These are phyloP conservation scores for Lepidium campestre DNA, from an alignment of 441 rosid species.

Conservation along the genomic window DNA sequence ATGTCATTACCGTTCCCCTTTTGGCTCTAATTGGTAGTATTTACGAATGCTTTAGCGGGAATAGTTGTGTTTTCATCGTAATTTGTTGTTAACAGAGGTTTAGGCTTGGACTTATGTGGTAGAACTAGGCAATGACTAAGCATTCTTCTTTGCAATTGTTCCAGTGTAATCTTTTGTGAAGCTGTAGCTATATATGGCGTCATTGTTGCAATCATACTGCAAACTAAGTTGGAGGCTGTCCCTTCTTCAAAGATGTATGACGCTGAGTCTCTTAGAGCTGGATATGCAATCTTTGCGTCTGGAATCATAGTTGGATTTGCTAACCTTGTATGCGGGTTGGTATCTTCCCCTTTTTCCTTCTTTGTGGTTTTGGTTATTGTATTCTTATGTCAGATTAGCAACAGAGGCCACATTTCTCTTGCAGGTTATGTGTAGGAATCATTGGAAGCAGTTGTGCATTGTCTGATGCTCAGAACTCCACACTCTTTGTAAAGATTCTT, in stretches of 20 bases:
- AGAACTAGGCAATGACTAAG: neutral
- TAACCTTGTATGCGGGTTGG: constrained; percentile 94
- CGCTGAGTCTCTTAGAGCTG: constrained; percentile 10
- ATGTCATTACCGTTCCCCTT: neutral
- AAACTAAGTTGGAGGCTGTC: constrained; percentile 94
- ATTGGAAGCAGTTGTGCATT: constrained; percentile 98
- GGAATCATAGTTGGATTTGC: constrained; percentile 98
- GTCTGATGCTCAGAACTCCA: constrained; percentile 96
- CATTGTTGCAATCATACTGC: constrained; percentile 90
- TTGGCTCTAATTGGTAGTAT: neutral
- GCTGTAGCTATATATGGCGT: constrained; percentile 99
- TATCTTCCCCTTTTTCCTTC: constrained; percentile 15
- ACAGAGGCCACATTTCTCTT: neutral
- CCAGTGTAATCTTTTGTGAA: constrained; percentile 95
- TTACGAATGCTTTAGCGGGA: neutral
- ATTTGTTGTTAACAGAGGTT: neutral
- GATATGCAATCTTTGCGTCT: constrained; percentile 75
- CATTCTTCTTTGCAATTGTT: neutral
- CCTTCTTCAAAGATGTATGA: constrained; percentile 14
- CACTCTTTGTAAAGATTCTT: constrained; percentile 93
- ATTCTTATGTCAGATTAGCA: too few relatives aligned
- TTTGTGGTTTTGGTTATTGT: too few relatives aligned
- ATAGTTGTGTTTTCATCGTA: neutral
- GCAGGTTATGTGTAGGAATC: constrained; percentile 90
- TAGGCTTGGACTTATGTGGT: neutral